These are phyloP conservation scores for Aspergillus leporis DNA, from an alignment of 495 filamentous ascomycete species.

Conservation along the genomic window DNA sequence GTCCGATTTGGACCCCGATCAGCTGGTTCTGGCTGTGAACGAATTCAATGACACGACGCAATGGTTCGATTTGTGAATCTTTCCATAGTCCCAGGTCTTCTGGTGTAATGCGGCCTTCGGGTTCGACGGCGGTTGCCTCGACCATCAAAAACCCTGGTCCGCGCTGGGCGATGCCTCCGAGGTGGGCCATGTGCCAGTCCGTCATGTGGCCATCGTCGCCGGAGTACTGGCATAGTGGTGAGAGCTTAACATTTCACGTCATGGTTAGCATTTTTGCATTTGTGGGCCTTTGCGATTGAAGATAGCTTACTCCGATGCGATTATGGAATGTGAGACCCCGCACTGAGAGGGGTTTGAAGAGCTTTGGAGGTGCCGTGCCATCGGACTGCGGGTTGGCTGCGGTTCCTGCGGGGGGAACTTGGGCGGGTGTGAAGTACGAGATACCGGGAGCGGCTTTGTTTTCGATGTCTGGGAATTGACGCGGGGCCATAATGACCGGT, in stretches of 20 bases:
- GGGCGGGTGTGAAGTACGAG: conserved; percentile 62
- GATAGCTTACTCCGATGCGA: conserved; percentile 48
- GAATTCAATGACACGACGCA: conserved; percentile 66
- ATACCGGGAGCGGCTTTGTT: conserved; percentile 44
- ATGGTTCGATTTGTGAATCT: conserved; percentile 64
- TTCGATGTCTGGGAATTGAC: conserved; percentile 31
- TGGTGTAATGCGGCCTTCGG: conserved; percentile 75
- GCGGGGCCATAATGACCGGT: not conserved
- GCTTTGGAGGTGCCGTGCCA: conserved; percentile 55
- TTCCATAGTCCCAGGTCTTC: conserved; percentile 70
- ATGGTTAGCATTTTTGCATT: no score
- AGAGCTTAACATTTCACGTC: conserved; percentile 40
- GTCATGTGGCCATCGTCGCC: conserved; percentile 62
- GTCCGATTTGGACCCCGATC: conserved; percentile 71
- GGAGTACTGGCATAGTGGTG: conserved; percentile 69
- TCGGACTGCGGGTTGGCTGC: conserved; percentile 52
- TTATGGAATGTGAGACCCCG: conserved; percentile 54
- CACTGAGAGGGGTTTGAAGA: conserved; percentile 60
- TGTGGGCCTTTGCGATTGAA: not conserved
- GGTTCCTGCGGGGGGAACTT: conserved; percentile 59
- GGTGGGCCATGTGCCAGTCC: conserved; percentile 60
- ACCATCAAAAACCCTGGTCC: conserved; percentile 70
- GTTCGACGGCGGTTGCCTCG: conserved; percentile 68
- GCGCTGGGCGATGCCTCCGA: conserved; percentile 58
- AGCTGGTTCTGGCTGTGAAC: conserved; percentile 69